phyloP scores from a whole-genome alignment of 306 rosid species.

The Castanopsis chinensis region DNA sequence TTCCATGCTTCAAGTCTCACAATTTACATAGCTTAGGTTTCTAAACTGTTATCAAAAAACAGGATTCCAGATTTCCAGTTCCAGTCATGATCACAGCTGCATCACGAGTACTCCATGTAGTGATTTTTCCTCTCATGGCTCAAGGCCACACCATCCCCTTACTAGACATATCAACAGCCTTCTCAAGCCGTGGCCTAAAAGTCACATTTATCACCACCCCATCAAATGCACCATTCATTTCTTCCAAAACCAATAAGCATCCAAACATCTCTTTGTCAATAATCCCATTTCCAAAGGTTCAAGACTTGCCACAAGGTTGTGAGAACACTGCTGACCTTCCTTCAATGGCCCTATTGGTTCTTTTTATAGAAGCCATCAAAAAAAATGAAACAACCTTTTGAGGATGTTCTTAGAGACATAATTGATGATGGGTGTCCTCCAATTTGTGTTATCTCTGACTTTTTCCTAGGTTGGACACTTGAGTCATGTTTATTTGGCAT shows the following conservation, averaged over 20 bases:
- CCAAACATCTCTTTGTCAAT: constrained; percentile 4
- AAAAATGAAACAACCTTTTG: constrained; percentile 10
- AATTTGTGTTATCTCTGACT: constrained; percentile 27
- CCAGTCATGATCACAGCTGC: neutral
- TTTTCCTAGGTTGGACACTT: constrained; percentile 26
- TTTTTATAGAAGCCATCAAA: constrained; percentile 20
- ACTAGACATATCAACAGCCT: constrained; percentile 20
- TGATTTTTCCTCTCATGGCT: constrained; percentile 31
- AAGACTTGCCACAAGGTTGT: constrained; percentile 20
- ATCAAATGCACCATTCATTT: constrained; percentile 16
- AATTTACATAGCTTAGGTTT: no score
- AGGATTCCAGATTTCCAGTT: no score
- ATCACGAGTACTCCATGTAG: constrained; percentile 6
- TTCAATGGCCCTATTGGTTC: neutral
- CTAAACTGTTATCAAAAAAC: no score
- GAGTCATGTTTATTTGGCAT: constrained; percentile 9
- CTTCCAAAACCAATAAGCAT: neutral
- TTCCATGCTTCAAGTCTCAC: no score
- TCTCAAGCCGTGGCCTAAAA: constrained; percentile 7
- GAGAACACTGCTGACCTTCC: constrained; percentile 25
- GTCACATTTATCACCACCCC: constrained; percentile 28
- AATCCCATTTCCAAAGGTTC: constrained; percentile 20
- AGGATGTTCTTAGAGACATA: constrained; percentile 9
- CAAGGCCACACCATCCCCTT: constrained; percentile 33
- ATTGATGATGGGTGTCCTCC: neutral